Conservation (phyloP, 805 yeast species). For the Saccharomyces paradoxus region DNA sequence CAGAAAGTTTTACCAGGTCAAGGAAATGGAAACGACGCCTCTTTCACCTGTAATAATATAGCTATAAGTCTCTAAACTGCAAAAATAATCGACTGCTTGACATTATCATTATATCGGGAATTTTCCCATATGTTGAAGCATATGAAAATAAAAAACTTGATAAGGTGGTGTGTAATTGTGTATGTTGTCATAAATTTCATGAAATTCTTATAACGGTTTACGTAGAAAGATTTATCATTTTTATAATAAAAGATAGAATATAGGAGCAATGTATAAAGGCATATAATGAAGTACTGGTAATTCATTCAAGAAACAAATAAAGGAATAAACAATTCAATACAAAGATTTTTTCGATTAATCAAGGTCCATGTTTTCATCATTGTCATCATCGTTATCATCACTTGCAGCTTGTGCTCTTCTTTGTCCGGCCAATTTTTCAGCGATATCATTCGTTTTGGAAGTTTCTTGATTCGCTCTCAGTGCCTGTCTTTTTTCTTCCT, state of each 20-base stretch:
- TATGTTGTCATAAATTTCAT: not conserved
- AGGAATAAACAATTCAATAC: not conserved
- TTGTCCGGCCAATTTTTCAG: conserved; percentile 74
- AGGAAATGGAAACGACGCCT: conserved; percentile 21
- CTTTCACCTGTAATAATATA: conserved; percentile 4
- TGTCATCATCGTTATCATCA: conserved; percentile 33
- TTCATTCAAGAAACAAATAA: not conserved
- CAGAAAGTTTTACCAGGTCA: conserved; percentile 23
- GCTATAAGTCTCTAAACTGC: not conserved
- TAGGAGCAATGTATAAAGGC: not conserved
- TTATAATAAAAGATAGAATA: not conserved
- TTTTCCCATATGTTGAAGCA: not conserved
- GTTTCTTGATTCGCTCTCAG: conserved; percentile 82
- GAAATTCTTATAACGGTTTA: not conserved
- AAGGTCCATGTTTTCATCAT: conserved; percentile 7
- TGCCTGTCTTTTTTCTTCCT: conserved; percentile 92
- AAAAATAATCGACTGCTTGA: not conserved
- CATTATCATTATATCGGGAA: not conserved
- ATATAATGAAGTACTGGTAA: not conserved
- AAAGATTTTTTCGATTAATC: not conserved
- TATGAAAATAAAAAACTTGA: not conserved
- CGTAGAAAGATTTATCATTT: not conserved
- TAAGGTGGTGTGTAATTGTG: not conserved
- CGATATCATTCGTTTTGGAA: conserved; percentile 70
- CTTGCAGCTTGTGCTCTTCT: conserved; percentile 47